Evolutionary conservation across 345 rosid genomes (phyloP).

Genomic region (Sapria himalayana): DNA sequence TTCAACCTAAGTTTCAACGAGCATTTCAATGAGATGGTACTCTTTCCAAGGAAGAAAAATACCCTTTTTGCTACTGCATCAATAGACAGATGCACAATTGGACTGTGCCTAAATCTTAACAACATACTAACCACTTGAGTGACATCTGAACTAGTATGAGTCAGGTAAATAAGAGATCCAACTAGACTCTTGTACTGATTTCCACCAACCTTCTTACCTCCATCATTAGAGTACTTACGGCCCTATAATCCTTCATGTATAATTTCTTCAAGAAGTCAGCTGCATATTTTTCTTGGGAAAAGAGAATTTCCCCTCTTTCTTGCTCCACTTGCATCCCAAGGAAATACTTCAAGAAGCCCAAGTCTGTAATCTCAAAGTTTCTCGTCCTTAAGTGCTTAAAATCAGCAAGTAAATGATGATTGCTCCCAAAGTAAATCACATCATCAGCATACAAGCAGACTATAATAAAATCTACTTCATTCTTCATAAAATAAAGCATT

Average conservation of each 20-base stretch:
- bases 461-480: no score
- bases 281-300: not conserved
- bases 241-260: not conserved
- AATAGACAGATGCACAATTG: not conserved
- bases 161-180: not conserved
- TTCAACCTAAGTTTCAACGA: no score
- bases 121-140: not conserved
- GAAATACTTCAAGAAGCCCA: not conserved
- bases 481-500: no score
- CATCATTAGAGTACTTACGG: not conserved
- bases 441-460: constrained; percentile 4
- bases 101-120: not conserved
- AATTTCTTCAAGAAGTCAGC: not conserved
- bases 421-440: not conserved
- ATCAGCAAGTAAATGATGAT: not conserved
- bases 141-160: not conserved
- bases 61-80: no score
- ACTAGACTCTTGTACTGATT: not conserved
- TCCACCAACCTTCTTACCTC: not conserved
- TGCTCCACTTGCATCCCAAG: not conserved
- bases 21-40: no score
- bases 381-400: not conserved
- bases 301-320: not conserved
- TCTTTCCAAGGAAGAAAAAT: no score
- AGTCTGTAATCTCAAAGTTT: not conserved